Evolutionary conservation across 768 basidiomycete genomes (phyloP).

Genomic region (Mrakia gelida): DNA sequence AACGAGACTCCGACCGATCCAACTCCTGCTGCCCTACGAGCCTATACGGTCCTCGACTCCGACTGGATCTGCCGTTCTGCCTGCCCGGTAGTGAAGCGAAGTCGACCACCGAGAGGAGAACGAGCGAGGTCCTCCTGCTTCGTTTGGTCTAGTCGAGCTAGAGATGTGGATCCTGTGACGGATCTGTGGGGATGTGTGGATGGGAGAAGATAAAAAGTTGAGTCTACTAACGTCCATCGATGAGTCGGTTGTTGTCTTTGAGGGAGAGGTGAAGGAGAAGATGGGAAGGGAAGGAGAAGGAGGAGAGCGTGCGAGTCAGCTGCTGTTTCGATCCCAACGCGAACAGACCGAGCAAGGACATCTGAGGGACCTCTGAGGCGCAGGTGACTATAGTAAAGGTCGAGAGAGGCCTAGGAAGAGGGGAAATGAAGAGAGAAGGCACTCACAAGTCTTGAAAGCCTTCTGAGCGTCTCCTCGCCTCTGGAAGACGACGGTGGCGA

Average conservation of each 20-base stretch:
- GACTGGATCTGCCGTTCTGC: not conserved
- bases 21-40: too few species aligned
- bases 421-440: not conserved
- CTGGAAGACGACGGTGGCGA: constrained; percentile 79
- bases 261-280: not conserved
- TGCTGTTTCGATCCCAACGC: not conserved
- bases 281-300: not conserved
- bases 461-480: constrained; percentile 83
- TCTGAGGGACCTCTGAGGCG: not conserved
- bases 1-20: too few species aligned
- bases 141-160: not conserved
- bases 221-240: constrained; percentile 99
- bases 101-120: not conserved
- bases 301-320: not conserved
- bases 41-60: too few species aligned
- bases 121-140: not conserved
- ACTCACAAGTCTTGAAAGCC: constrained; percentile 72
- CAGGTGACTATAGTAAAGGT: not conserved
- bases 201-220: constrained; percentile 41
- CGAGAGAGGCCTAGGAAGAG: too few species aligned
- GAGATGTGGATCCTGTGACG: not conserved
- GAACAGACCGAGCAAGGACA: not conserved
- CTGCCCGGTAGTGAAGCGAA: not conserved
- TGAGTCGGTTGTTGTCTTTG: constrained; percentile 86
- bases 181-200: not conserved